phyloP scores from a whole-genome alignment of 768 basidiomycete genomes.

The Tephrocybe sp. region DNA sequence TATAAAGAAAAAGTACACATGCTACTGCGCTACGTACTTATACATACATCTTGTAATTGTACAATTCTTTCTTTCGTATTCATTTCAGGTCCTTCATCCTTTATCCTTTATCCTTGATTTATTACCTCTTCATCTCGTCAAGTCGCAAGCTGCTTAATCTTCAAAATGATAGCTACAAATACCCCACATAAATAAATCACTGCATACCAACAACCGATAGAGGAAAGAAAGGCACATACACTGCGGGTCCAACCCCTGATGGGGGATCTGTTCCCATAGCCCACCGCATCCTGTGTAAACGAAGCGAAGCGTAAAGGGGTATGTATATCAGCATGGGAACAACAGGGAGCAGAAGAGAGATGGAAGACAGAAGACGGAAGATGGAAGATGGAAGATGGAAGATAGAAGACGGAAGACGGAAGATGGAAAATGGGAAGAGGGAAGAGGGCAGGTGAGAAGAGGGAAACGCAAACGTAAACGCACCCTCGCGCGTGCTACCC shows the following conservation, averaged over 20 bases:
- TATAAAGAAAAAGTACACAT: no score
- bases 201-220: conserved; percentile 3
- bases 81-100: no score
- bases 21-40: no score
- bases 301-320: no score
- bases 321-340: background rate
- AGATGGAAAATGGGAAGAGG: no score
- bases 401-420: no score
- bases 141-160: conserved; percentile 46
- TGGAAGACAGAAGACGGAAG: no score
- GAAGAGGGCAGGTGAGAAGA: no score
- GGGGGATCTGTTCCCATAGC: conserved; percentile 80
- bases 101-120: no score
- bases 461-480: conserved; percentile 17
- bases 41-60: no score
- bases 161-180: conserved; percentile 43
- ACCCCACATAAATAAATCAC: background rate
- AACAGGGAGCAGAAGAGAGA: background rate
- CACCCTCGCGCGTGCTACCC: conserved; percentile 72
- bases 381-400: no score
- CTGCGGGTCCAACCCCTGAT: conserved; percentile 78
- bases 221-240: conserved; percentile 40
- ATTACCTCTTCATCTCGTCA: background rate
- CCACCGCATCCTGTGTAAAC: conserved; percentile 49
- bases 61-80: no score